phyloP scores from a whole-genome alignment of 768 basidiomycete species.

The Hygrophoropsis aurantiaca region DNA sequence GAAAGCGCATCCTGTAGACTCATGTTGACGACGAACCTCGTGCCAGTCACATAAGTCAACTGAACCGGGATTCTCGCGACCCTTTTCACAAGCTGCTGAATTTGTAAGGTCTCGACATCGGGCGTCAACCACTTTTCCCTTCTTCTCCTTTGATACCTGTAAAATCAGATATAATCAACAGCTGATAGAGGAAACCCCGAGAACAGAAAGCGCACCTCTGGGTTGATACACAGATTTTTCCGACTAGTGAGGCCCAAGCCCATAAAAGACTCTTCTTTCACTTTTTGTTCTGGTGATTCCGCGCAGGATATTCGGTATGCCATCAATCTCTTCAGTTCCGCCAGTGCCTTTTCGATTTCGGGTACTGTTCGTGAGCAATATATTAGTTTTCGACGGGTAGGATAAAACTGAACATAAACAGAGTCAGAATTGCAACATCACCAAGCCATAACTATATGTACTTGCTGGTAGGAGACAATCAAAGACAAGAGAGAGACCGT shows the following conservation, averaged over 20 bases:
- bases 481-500: conserved; percentile 93
- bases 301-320: conserved; percentile 76
- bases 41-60: conserved; percentile 94
- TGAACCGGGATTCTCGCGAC: conserved; percentile 82
- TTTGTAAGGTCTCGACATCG: conserved; percentile 95
- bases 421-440: background rate
- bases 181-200: background rate
- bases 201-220: conserved; percentile 55
- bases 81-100: conserved; percentile 78
- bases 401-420: conserved; percentile 68
- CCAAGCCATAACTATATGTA: conserved; percentile 23
- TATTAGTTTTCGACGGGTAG: conserved; percentile 89
- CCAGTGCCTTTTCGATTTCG: conserved; percentile 97
- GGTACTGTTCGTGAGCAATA: conserved; percentile 99
- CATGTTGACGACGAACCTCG: conserved; percentile 79
- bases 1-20: too few species aligned
- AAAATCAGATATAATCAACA: background rate
- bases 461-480: conserved; percentile 98
- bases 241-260: conserved; percentile 93
- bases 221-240: conserved; percentile 95
- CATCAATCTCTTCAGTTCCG: conserved; percentile 93
- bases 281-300: conserved; percentile 70
- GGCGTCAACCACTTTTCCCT: conserved; percentile 96
- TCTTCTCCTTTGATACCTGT: conserved; percentile 96
- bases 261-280: conserved; percentile 79